Conservation (phyloP, 768 basidiomycete genomes). For the Rhodosporidiobolus odoratus region DNA sequence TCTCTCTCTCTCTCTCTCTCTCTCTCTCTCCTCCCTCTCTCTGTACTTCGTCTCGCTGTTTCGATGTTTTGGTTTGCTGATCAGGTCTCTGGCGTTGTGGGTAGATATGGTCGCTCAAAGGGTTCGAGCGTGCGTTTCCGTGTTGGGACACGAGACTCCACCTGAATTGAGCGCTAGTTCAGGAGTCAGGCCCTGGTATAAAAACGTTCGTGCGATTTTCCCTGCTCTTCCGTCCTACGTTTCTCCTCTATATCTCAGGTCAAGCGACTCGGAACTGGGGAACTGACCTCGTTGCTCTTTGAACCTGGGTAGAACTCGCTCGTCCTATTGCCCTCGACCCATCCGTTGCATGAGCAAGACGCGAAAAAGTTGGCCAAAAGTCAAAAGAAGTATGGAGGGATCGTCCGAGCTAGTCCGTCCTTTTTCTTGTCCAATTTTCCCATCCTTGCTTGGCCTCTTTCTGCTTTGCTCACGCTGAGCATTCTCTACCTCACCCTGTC, state of each 20-base stretch:
- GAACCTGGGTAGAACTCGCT: slow-evolving; percentile 10
- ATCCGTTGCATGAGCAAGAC: slow-evolving; percentile 35
- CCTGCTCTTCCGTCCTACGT: background rate
- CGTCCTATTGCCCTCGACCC: slow-evolving; percentile 19
- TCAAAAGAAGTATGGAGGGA: slow-evolving; percentile 36
- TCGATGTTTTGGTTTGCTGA: too few relatives aligned
- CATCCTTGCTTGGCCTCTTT: background rate
- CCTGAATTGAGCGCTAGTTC: slow-evolving; percentile 25
- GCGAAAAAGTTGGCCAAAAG: slow-evolving; percentile 29
- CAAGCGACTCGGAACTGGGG: background rate
- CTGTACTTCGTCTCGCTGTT: too few relatives aligned
- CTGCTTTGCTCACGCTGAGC: background rate
- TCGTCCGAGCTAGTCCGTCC: slow-evolving; percentile 27
- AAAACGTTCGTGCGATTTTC: slow-evolving; percentile 12
- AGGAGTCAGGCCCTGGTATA: slow-evolving; percentile 36
- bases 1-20: background rate
- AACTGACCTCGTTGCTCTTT: background rate
- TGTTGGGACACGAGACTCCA: slow-evolving; percentile 36
- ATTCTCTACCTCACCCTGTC: too few relatives aligned
- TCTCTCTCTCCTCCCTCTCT: background rate
- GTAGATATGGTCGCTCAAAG: slow-evolving; percentile 2
- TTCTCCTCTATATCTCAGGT: too few relatives aligned
- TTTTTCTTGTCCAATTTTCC: background rate
- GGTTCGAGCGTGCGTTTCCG: slow-evolving; percentile 30
- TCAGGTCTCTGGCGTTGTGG: too few relatives aligned